Evolutionary conservation across 2,329 filamentous ascomycete species (phyloP).

Genomic region (Chlorencoelia australis): DNA sequence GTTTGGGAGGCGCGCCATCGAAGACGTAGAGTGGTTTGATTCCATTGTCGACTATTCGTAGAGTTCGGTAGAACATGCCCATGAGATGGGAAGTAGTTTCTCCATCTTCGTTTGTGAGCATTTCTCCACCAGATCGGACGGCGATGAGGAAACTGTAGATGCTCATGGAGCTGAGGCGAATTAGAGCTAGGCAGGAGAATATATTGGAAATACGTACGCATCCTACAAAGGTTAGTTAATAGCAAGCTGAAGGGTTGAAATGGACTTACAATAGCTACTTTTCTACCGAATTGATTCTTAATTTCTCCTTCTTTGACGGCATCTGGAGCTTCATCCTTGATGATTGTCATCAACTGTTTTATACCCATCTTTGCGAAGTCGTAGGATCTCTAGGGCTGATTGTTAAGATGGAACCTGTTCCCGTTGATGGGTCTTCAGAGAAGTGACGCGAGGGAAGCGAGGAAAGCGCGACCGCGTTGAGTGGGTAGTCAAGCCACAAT

Average conservation of each 20-base stretch:
- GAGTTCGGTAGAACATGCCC: conserved; percentile 98
- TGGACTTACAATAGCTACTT: conserved; percentile 81
- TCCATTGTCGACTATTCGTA: conserved; percentile 96
- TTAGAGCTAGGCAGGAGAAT: conserved; percentile 9
- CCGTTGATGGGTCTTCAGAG: no score
- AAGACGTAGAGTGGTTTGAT: conserved; percentile 99
- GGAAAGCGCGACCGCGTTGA: conserved; percentile 11
- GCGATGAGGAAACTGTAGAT: conserved; percentile 98
- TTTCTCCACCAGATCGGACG: conserved; percentile 91
- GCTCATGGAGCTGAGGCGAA: conserved; percentile 72
- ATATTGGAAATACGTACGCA: conserved; percentile 35
- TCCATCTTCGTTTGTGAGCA: conserved; percentile 88
- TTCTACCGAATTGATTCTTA: conserved; percentile 97
- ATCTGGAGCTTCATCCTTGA: conserved; percentile 89
- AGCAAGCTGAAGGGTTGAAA: conserved; percentile 1
- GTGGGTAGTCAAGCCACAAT: conserved; percentile 7
- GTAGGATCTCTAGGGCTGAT: conserved; percentile 1
- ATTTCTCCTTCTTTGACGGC: conserved; percentile 95
- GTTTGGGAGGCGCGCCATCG: conserved; percentile 89
- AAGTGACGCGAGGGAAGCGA: conserved; percentile 5
- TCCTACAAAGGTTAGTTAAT: conserved; percentile 34
- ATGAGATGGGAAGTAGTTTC: conserved; percentile 97
- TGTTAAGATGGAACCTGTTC: background rate
- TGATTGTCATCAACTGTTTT: conserved; percentile 68
- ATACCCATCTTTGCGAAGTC: conserved; percentile 43